Evolutionary conservation across 306 rosid genomes (phyloP), one percentile per base, ranked within the genome.

Genomic region (Begonia peltatifolia): DNA sequence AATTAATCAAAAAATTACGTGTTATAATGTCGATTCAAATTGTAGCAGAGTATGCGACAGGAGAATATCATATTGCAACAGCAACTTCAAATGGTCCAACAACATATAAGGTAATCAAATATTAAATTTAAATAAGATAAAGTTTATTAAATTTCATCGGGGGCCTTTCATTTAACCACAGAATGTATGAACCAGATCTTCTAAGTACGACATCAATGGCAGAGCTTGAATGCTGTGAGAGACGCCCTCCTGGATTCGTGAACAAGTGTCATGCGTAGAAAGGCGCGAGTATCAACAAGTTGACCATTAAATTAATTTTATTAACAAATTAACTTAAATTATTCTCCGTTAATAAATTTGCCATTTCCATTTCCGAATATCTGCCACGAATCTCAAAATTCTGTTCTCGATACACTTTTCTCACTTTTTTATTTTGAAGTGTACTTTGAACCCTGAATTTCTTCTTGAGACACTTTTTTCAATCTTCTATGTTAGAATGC

Each of bases 61-160:
- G 90, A 85, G 68, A 69, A 80, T 55, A 63, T 50, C 43, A 66
- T 76, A 13, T 43, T 85, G 54, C 83, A 79, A 38, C 95, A 89
- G 44, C 87, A 82, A 53, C 78, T 84, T 63, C 95, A 85, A 71
- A 73, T 82, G 67, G 78, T 75, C 0, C 87, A 89, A 56, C 87
- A 82, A 54, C 94, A 78, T 13, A 57, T 89, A 56, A 76, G 97
- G 97, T 89, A 53, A 23, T n/a, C 6, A 9, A 38, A 41, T 30
- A 16, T 20, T 35, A 17, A 23, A 3, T 25, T 3, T 17, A 23
- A 1, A 47, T 23, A 53, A 22, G n/a, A 12, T 47, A 12, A n/a
- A 6, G 36, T 25, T 10, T 6, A 6, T 25, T 6, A 25, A 6
- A 25, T 25, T 25, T 52, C 14, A 20, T 11, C 14, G 6, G 25